A percentile compares a stretch with the other conserved stretches of the same genome.
These are phyloP conservation scores for Mortierella sp. DNA, from an alignment of 371 early-diverging fungal species.

Conservation along the genomic window DNA sequence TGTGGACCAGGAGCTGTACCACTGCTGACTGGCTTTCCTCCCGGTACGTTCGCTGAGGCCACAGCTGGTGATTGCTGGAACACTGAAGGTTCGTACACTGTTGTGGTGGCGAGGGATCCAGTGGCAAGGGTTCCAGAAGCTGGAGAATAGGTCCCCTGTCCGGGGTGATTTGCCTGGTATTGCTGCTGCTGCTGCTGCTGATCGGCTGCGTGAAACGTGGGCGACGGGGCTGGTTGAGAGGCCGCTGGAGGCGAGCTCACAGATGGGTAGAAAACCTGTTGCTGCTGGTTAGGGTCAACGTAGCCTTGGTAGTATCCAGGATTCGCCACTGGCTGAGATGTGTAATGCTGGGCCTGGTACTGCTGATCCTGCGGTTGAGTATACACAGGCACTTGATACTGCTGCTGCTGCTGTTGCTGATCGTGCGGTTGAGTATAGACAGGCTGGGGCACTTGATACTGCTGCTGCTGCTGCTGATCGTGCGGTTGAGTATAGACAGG, in stretches of 20 bases:
- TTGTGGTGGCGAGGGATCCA: background rate
- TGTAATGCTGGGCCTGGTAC: slow-evolving; percentile 1
- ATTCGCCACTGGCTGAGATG: slow-evolving; percentile 5
- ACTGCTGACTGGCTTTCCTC: background rate
- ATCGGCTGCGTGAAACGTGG: slow-evolving; percentile 9
- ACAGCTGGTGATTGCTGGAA: background rate
- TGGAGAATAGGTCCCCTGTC: background rate
- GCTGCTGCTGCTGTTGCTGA: slow-evolving; percentile 7
- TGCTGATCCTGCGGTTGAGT: too few relatives aligned
- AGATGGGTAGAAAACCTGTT: slow-evolving; percentile 20
- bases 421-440: slow-evolving; percentile 1
- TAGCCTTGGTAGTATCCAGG: slow-evolving; percentile 12
- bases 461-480: background rate
- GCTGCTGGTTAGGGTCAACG: slow-evolving; percentile 18
- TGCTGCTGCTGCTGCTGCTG: slow-evolving; percentile 14
- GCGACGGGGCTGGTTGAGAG: slow-evolving; percentile 21
- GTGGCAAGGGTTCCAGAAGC: background rate
- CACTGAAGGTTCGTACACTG: slow-evolving; percentile 13
- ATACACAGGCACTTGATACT: background rate
- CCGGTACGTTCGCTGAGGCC: background rate
- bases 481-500: slow-evolving; percentile 5
- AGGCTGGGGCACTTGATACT: background rate
- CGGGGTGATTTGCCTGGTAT: slow-evolving; percentile 5
- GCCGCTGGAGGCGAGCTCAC: background rate
- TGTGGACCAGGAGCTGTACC: slow-evolving; percentile 32